A percentile compares a stretch with the other conserved stretches of the same genome.
These are phyloP conservation scores for Leersia perrieri DNA, from an alignment of 176 grass and related monocot species.

Conservation along the genomic window DNA sequence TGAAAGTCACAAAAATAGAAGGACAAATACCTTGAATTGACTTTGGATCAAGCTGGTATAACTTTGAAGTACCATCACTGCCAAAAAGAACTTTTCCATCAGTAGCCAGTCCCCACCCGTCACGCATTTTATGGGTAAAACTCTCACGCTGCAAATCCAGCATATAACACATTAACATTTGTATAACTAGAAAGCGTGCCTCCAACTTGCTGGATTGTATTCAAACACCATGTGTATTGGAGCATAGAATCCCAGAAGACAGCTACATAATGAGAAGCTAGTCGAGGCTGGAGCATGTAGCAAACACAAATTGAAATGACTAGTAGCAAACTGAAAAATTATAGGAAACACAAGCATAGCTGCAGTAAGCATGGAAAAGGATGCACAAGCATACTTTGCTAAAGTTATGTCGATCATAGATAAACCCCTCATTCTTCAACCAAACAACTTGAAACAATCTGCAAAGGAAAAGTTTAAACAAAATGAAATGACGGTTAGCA, in stretches of 20 bases:
- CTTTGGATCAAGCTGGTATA: conserved; percentile 70
- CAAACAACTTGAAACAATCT: conserved; percentile 96
- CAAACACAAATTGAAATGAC: not conserved
- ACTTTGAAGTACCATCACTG: conserved; percentile 82
- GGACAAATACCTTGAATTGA: conserved; percentile 55
- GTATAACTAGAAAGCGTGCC: not conserved
- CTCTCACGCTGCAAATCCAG: conserved; percentile 44
- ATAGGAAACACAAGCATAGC: not conserved
- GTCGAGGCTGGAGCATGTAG: not conserved
- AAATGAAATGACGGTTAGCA: not conserved
- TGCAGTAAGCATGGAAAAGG: conserved; percentile 7
- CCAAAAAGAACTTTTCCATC: conserved; percentile 93
- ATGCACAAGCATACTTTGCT: conserved; percentile 55
- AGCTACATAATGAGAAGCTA: not conserved
- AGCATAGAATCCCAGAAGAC: not conserved
- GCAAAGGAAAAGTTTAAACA: conserved; percentile 3
- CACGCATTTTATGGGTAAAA: conserved; percentile 85
- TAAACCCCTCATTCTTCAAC: conserved; percentile 69
- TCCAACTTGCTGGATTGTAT: not conserved
- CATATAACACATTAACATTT: not conserved
- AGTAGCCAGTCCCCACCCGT: conserved; percentile 89
- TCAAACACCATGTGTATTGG: not conserved
- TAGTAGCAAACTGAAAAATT: not conserved
- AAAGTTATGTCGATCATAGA: conserved; percentile 76
- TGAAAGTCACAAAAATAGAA: not conserved